Conservation (phyloP, 2,329 filamentous ascomycete genomes). For the Boeremia lycopersici region DNA sequence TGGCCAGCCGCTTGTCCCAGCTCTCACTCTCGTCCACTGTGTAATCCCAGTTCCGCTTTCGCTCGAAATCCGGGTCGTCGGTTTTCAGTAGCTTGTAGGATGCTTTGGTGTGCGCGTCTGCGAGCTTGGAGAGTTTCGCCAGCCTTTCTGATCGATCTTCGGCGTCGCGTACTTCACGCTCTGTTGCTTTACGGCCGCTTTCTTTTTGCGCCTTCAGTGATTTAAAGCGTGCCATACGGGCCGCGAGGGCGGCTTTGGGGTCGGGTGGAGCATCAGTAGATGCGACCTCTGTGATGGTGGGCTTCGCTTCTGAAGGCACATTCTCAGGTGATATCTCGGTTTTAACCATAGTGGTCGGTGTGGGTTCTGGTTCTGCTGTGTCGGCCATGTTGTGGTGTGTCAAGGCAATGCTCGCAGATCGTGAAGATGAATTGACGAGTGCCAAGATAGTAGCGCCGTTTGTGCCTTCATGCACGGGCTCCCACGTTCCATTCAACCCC, state of each 20-base stretch:
- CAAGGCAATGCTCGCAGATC: neutral
- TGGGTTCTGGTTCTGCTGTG: slow-evolving; percentile 19
- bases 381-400: slow-evolving; percentile 27
- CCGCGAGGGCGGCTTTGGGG: slow-evolving; percentile 42
- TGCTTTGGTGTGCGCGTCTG: slow-evolving; percentile 84
- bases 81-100: slow-evolving; percentile 93
- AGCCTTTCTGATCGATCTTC: slow-evolving; percentile 37
- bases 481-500: too few relatives aligned
- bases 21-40: slow-evolving; percentile 91
- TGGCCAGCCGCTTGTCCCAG: slow-evolving; percentile 90
- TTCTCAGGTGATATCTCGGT: slow-evolving; percentile 11
- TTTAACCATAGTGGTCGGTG: slow-evolving; percentile 9
- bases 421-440: slow-evolving; percentile 5
- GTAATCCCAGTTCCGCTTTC: slow-evolving; percentile 98
- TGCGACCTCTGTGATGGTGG: slow-evolving; percentile 24
- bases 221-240: slow-evolving; percentile 75
- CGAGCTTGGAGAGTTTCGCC: slow-evolving; percentile 74
- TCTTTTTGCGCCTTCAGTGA: slow-evolving; percentile 75
- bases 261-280: slow-evolving; percentile 31
- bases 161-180: slow-evolving; percentile 44
- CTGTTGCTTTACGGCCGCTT: slow-evolving; percentile 67
- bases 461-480: neutral
- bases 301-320: slow-evolving; percentile 4
- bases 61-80: slow-evolving; percentile 93
- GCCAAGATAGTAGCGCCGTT: slow-evolving; percentile 12